Base-by-base conservation (phyloP, 2,329 filamentous ascomycete genomes). In the Venturia carpophila region DNA sequence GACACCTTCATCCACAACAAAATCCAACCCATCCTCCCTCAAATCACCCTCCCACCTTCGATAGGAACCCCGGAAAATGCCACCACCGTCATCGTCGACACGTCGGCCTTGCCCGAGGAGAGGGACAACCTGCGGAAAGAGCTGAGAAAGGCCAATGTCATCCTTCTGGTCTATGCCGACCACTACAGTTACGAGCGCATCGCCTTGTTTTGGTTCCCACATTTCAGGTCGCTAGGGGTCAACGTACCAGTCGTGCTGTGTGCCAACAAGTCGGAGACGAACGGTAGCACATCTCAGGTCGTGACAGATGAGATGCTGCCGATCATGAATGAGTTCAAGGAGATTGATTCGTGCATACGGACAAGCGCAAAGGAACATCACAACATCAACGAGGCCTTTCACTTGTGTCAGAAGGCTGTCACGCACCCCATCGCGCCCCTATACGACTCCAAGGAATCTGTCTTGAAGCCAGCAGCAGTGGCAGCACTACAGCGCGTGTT, bases 101-200 rank as follows among this genome's bases (percentile, higher is more conserved):
- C 94, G 41, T 97, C 93, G 1, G 92, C 94, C 45, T 85, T 96
- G 11, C 94, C 94, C 0, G 92, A 97, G 76, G 93, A 99, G 74
- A 88, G 94, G 69, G 90, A 89, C 67, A 92, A 88, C 21, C 82
- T 99, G 66, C 89, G 92, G 67, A 94, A 94, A 74, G 94, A 97
- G 78, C 92, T 99, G 68, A 87, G 94, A 69, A 97, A 97, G 76
- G 94, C 89, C 72, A 99, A 97, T 75, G 93, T 97, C 69, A 97
- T 99, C 69, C 83, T 97, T 21, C 85, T 99, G 55, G 92, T 99
- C 64, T 99, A 99, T 76, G 92, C 92, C 69, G 94, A 99, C 75
- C 93, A 97, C 78, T 99, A 99, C 80, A 97, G 92, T 82, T 99
- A 97, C 79, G 94, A 99, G 75, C 84, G 94, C 45, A 92, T 99